phyloP scores from a whole-genome alignment of 2,329 filamentous ascomycete genomes.

The Pseudogymnoascus sp. region DNA sequence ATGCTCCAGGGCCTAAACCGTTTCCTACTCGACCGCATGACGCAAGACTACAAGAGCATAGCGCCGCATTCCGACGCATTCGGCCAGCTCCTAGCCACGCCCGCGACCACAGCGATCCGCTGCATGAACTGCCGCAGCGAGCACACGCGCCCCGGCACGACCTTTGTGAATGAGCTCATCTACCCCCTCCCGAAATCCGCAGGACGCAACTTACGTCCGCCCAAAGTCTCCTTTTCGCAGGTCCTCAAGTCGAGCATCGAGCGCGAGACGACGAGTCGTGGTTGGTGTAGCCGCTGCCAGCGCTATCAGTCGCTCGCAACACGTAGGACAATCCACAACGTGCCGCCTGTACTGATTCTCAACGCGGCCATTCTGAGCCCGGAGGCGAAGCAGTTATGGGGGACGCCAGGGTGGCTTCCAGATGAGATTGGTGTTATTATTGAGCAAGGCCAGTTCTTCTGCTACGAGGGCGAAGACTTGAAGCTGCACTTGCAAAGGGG shows the following conservation, averaged over 20 bases:
- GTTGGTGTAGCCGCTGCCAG: constrained; percentile 88
- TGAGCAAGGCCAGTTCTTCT: constrained; percentile 74
- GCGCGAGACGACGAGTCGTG: constrained; percentile 76
- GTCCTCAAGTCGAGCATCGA: constrained; percentile 90
- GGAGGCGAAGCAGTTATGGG: constrained; percentile 76
- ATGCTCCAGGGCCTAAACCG: constrained; percentile 82
- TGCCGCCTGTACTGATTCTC: constrained; percentile 80
- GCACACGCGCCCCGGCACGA: constrained; percentile 68
- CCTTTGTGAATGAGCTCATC: constrained; percentile 75
- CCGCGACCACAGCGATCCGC: constrained; percentile 63
- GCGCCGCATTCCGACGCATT: constrained; percentile 53
- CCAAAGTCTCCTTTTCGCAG: constrained; percentile 68
- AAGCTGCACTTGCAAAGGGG: constrained; percentile 70
- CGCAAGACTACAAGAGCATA: constrained; percentile 65
- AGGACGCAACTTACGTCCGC: constrained; percentile 40
- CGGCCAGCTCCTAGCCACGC: constrained; percentile 65
- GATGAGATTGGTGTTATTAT: constrained; percentile 90
- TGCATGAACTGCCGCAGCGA: constrained; percentile 86
- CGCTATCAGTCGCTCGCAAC: constrained; percentile 83
- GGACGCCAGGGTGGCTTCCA: constrained; percentile 81
- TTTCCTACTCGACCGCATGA: constrained; percentile 76
- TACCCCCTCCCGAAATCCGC: constrained; percentile 56
- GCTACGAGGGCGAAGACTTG: constrained; percentile 87
- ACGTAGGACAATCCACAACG: constrained; percentile 70
- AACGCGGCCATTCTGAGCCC: constrained; percentile 68